Percentiles rank a stretch among this genome's conserved stretches.
These are phyloP conservation scores for Puccinia horiana DNA, from an alignment of 1,284 basidiomycete species.

Conservation along the genomic window DNA sequence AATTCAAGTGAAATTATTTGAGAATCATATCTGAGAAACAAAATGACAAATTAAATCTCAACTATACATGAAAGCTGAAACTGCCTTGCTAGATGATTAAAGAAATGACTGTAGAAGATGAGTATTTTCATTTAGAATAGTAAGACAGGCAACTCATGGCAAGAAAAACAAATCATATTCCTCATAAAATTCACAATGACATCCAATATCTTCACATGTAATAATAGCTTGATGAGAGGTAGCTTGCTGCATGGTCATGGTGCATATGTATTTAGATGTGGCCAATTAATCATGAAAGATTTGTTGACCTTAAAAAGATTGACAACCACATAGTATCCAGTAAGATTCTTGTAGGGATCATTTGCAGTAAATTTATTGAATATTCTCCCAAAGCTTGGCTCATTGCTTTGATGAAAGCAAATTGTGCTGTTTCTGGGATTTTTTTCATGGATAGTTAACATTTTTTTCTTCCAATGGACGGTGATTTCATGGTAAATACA, in stretches of 20 bases:
- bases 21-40: too few species aligned
- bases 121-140: not conserved
- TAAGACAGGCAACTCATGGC: not conserved
- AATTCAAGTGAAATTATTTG: too few species aligned
- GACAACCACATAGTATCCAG: not conserved
- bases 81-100: not conserved
- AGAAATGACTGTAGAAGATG: not conserved
- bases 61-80: not conserved
- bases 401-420: not conserved
- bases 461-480: slow-evolving; percentile 17
- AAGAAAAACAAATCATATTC: not conserved
- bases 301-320: not conserved
- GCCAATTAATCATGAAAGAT: not conserved
- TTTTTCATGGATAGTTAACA: not conserved
- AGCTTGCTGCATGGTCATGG: too few species aligned
- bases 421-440: not conserved
- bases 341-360: not conserved
- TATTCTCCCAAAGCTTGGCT: not conserved
- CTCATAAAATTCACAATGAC: slow-evolving; percentile 9
- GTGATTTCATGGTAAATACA: slow-evolving; percentile 20
- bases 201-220: slow-evolving; percentile 19
- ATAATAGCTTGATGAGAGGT: not conserved
- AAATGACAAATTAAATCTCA: too few species aligned
- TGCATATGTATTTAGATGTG: not conserved
- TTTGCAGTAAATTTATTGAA: slow-evolving; percentile 5